A percentile compares a stretch with the other conserved stretches of the same genome.
These are phyloP conservation scores for Pythium brassicae DNA, from an alignment of 352 stramenopile genomes.

Conservation along the genomic window DNA sequence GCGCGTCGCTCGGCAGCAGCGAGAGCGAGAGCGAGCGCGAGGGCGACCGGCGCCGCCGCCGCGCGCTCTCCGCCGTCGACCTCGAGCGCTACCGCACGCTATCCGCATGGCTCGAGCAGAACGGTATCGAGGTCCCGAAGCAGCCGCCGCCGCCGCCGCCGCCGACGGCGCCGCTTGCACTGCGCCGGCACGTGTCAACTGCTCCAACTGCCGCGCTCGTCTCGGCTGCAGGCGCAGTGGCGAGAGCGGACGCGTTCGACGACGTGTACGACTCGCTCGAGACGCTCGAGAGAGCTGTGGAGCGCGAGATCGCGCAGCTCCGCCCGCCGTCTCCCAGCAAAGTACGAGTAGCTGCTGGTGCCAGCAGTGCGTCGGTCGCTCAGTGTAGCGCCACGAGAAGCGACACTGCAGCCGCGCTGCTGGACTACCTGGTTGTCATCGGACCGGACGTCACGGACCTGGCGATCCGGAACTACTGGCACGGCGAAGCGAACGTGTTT, in stretches of 20 bases:
- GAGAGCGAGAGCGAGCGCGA: constrained; percentile 16
- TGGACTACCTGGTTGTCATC: constrained; percentile 50
- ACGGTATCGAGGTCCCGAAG: constrained; percentile 29
- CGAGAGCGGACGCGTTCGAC: constrained; percentile 27
- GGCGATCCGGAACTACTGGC: constrained; percentile 37
- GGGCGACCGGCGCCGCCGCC: constrained; percentile 1
- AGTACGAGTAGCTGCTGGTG: neutral
- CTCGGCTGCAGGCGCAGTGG: neutral
- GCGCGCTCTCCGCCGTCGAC: constrained; percentile 25
- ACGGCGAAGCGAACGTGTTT: constrained; percentile 36
- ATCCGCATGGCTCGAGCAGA: constrained; percentile 33
- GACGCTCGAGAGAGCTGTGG: constrained; percentile 28
- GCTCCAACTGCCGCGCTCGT: neutral
- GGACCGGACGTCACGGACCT: constrained; percentile 42
- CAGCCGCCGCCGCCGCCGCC: constrained; percentile 7
- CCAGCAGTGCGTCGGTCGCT: too few relatives aligned
- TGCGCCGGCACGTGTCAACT: neutral
- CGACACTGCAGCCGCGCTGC: constrained; percentile 13
- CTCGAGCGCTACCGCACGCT: constrained; percentile 46
- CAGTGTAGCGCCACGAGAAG: too few relatives aligned
- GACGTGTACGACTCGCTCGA: constrained; percentile 45
- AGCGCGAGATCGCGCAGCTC: constrained; percentile 30
- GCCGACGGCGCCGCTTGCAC: neutral
- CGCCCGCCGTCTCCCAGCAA: neutral
- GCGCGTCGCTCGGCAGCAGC: constrained; percentile 1